A percentile compares a stretch with the other conserved stretches of the same genome.
Conservation (phyloP, 1,284 basidiomycete genomes). For the Taiwanofungus camphoratus region DNA sequence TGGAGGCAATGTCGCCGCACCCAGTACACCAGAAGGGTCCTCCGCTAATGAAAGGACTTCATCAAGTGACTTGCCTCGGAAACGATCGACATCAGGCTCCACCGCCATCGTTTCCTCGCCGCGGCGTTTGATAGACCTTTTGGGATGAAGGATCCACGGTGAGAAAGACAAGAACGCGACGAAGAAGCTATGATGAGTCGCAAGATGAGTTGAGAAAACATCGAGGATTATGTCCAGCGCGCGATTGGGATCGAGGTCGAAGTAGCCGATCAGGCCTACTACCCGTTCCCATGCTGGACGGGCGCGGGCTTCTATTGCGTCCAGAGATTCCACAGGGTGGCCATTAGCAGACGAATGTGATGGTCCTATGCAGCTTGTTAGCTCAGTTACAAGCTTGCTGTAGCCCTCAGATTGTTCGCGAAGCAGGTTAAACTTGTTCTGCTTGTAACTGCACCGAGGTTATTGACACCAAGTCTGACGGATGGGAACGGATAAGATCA, state of each 20-base stretch:
- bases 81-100: constrained; percentile 36
- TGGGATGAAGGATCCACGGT: constrained; percentile 53
- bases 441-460: constrained; percentile 72
- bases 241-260: constrained; percentile 92
- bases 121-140: constrained; percentile 18
- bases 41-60: constrained; percentile 58
- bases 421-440: constrained; percentile 96
- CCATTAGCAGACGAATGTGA: constrained; percentile 59
- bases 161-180: constrained; percentile 80
- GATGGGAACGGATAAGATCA: constrained; percentile 18
- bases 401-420: constrained; percentile 98
- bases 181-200: constrained; percentile 90
- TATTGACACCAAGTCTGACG: too few relatives aligned
- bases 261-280: constrained; percentile 89
- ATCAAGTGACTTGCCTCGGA: constrained; percentile 56
- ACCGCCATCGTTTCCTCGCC: constrained; percentile 30
- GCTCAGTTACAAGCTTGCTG: constrained; percentile 83
- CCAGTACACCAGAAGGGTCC: constrained; percentile 12
- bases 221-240: constrained; percentile 94
- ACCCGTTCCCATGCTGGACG: constrained; percentile 81
- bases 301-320: constrained; percentile 58
- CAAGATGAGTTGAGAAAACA: constrained; percentile 78
- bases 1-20: constrained; percentile 15
- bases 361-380: constrained; percentile 75
- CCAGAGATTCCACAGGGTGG: constrained; percentile 51